Evolutionary conservation across 164 flowering plant species (phyloP), one percentile per base, ranked within the genome.

Genomic region (Piper longum): DNA sequence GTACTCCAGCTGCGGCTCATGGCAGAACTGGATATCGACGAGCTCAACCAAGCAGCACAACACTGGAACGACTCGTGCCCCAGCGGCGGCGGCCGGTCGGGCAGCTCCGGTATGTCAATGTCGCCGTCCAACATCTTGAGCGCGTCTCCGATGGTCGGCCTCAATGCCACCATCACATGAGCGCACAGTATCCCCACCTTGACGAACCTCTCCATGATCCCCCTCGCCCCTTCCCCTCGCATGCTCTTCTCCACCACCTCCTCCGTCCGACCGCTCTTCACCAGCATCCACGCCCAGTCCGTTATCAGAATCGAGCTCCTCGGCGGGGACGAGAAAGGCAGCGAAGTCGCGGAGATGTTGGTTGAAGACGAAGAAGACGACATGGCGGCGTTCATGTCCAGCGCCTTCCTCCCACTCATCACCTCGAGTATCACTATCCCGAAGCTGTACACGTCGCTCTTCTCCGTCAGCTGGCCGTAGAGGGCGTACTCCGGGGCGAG

Each of bases 121-220:
- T 90, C 92, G 5, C 95, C 97, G 72, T 90, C 92, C 71, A 90
- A 74, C 95, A 90, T 90, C 76, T 75, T 86, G 57, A 88, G 59
- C 0, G 95, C 87, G 36, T 90, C 95, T 48, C 70, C 17, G 54
- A 87, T 85, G 8, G 86, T 85, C 1, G 92, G 91, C 75, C 91
- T 79, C 14, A 85, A 66, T 40, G 92, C 95, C 65, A 87, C 97
- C 92, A 87, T 83, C 11, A 86, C 83, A 82, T 90, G 92, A 63
- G 95, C 82, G 75, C 97, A 90, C 65, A 88, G 68, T 45, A 87
- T 82, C 43, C 95, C 97, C 58, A 88, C 92, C 59, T 73, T 65
- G 40, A 90, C 72, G 66, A 82, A 88, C 63, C 92, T 83, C 68
- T 79, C 88, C 91, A 84, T 85, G 54, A 84, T 73, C 48, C 67